Percentiles rank a stretch among this genome's conserved stretches.
These are phyloP conservation scores for Phytophthora cryptogea DNA, from an alignment of 352 stramenopile genomes.

Conservation along the genomic window DNA sequence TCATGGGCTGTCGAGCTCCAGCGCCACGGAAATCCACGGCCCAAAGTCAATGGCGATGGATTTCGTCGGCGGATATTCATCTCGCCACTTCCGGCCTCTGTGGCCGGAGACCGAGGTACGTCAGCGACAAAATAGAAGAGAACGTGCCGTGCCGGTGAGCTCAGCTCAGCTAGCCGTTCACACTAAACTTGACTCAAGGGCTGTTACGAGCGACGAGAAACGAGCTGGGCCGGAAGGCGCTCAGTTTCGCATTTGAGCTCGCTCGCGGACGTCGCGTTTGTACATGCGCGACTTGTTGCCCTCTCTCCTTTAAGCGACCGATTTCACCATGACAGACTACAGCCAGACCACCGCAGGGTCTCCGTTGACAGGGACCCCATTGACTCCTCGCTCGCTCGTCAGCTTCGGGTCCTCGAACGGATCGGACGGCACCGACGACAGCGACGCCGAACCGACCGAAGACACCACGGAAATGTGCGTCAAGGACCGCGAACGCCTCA, in stretches of 20 bases:
- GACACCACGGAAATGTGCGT: slow-evolving; percentile 35
- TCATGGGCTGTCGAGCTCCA: slow-evolving; percentile 30
- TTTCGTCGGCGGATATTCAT: slow-evolving; percentile 5
- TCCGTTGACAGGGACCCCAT: slow-evolving; percentile 11
- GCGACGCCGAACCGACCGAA: slow-evolving; percentile 23
- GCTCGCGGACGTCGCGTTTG: slow-evolving; percentile 1
- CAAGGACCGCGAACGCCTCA: slow-evolving; percentile 73
- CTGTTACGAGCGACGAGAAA: slow-evolving; percentile 36
- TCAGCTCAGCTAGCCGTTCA: slow-evolving; percentile 22
- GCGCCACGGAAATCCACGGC: background rate
- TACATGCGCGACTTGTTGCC: slow-evolving; percentile 13
- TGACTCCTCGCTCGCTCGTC: slow-evolving; percentile 25
- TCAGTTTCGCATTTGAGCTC: slow-evolving; percentile 38
- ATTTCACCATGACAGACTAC: slow-evolving; percentile 26
- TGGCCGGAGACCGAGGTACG: slow-evolving; percentile 6
- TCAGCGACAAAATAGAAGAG: slow-evolving; percentile 40
- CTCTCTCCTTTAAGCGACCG: slow-evolving; percentile 2
- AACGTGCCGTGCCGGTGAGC: slow-evolving; percentile 7
- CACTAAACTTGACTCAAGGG: slow-evolving; percentile 18
- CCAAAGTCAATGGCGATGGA: background rate
- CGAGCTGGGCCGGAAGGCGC: slow-evolving; percentile 6
- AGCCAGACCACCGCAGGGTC: slow-evolving; percentile 15
- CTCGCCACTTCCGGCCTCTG: background rate
- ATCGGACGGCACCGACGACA: slow-evolving; percentile 25
- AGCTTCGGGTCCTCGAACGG: slow-evolving; percentile 27